Conservation (phyloP, 495 filamentous ascomycete genomes). For the Podospora pseudocomata region DNA sequence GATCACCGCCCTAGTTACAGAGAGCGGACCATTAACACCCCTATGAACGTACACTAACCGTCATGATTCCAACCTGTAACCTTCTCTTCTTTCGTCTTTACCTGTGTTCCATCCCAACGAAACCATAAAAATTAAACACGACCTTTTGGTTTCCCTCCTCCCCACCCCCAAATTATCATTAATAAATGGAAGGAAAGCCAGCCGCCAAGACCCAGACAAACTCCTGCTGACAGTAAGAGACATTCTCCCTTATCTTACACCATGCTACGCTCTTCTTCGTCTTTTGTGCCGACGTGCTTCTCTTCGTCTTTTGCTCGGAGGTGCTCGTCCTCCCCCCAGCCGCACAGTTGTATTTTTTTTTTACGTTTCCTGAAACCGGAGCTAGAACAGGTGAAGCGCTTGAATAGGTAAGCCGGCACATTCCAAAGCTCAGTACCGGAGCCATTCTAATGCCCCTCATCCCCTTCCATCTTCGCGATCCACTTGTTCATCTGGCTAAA, state of each 20-base stretch:
- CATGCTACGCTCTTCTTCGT: not conserved
- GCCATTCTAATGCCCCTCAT: constrained; percentile 32
- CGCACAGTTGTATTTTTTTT: not conserved
- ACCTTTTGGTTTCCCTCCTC: not conserved
- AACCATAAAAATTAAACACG: not conserved
- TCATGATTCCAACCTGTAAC: not conserved
- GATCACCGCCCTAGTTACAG: too few species aligned
- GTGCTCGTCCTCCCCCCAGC: not conserved
- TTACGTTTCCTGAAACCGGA: not conserved
- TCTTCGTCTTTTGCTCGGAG: not conserved
- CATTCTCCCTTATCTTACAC: not conserved
- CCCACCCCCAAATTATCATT: not conserved
- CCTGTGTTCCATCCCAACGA: not conserved
- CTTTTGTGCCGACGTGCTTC: not conserved
- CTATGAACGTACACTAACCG: not conserved
- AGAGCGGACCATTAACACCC: too few species aligned
- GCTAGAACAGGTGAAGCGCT: not conserved
- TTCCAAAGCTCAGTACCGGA: not conserved
- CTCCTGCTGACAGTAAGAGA: not conserved
- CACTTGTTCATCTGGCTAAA: constrained; percentile 48
- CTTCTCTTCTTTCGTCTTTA: not conserved
- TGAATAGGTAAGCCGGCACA: not conserved
- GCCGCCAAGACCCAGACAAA: not conserved
- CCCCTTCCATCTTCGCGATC: constrained; percentile 46
- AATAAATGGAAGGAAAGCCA: not conserved